Base-by-base conservation (phyloP, 2,329 filamentous ascomycete species). In the Colletotrichum chlorophyti region DNA sequence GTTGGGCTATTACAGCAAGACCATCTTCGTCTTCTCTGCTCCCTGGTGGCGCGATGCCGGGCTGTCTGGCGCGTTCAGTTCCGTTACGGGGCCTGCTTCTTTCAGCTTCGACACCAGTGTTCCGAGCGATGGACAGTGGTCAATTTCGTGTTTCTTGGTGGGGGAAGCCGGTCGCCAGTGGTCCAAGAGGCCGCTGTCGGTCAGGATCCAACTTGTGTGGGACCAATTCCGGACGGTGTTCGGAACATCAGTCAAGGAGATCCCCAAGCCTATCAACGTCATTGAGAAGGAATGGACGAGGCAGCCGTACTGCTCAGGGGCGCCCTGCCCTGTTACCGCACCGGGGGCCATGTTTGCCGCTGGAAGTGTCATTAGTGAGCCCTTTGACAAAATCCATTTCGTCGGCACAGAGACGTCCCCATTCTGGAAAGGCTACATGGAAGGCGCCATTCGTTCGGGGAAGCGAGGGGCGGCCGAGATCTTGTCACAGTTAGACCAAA, bases 341-440 rank as follows among this genome's bases (percentile, higher is more conserved):
- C 63, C n/a, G n/a, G n/a, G n/a, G n/a, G n/a, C n/a, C n/a, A n/a
- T n/a, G n/a, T n/a, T n/a, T n/a, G n/a, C n/a, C n/a, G n/a, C n/a
- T n/a, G 67, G 69, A 1, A 65, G 73, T 10, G 66, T 65, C 5
- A 59, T 80, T 9, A 65, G 74, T n/a, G 66, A 72, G 26, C 64
- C 69, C 1, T 67, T 69, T 43, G 70, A 75, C 5, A 72, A 78
- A 21, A 14, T 60, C 17, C 52, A 57, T 12, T 86, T 84, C 62
- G 80, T 76, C 3, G 83, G 83, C 0, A 84, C 82, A 0, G 83
- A 86, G 70, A 81, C 77, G 1, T 75, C 77, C 0, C 71, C 65
- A 3, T 75, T 80, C 55, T 85, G 82, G 82, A 81, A 79, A 52
- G 82, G 83, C 0, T 85, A 84, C 64, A 84, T 86, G 80, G 83